These are phyloP conservation scores for Corallochytrium limacisporum DNA, from an alignment of 78 protist species.

Conservation along the genomic window DNA sequence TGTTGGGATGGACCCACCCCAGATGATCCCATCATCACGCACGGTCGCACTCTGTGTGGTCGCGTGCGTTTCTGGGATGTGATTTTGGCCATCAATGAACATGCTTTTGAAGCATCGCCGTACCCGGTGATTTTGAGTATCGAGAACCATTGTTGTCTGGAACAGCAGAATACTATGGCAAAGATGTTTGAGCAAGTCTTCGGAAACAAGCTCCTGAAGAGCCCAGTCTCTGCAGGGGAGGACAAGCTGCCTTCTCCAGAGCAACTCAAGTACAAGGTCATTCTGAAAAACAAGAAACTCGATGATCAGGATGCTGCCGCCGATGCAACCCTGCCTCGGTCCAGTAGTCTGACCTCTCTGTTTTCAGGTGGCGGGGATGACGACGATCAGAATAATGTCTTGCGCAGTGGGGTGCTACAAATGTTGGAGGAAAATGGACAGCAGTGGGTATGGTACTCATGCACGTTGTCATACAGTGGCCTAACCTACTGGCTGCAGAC, in stretches of 20 bases:
- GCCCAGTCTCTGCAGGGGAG: not conserved
- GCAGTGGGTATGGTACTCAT: too few relatives aligned
- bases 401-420: too few relatives aligned
- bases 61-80: slow-evolving; percentile 49
- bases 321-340: too few relatives aligned
- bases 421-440: too few relatives aligned
- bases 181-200: not conserved
- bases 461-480: too few relatives aligned
- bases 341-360: too few relatives aligned
- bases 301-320: too few relatives aligned
- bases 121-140: slow-evolving; percentile 66
- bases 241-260: not conserved
- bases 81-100: slow-evolving; percentile 23
- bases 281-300: too few relatives aligned
- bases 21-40: slow-evolving; percentile 65
- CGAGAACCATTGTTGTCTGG: slow-evolving; percentile 33
- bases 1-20: slow-evolving; percentile 70
- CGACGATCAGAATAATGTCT: too few relatives aligned
- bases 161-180: not conserved
- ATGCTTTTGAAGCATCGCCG: slow-evolving; percentile 42
- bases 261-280: not conserved
- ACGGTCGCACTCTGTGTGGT: slow-evolving; percentile 62
- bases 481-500: too few relatives aligned
- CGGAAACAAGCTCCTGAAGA: not conserved
- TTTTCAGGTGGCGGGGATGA: too few relatives aligned